Evolutionary conservation across 495 filamentous ascomycete species (phyloP), one percentile per base, ranked within the genome.

Genomic region (Thermochaetoides thermophila): DNA sequence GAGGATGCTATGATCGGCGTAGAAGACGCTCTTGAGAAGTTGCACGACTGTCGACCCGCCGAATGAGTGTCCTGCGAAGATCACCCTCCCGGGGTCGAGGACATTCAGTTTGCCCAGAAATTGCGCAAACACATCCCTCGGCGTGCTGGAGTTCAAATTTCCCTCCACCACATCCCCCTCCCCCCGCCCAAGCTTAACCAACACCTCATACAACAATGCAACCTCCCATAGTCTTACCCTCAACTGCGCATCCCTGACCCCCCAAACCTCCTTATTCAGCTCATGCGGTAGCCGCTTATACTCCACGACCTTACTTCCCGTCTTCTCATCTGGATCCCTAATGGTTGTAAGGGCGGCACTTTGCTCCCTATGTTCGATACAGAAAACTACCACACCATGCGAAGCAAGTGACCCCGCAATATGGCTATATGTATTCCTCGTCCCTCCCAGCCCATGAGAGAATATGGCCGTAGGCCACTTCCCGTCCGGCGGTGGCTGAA

Each of bases 401-500:
- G 75, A 79, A 1, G 81, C 77, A 15, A 87, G 45, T 0, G 77
- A 78, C 5, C 77, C 76, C 14, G 62, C 67, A 7, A 85, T 39
- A 44, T 84, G 68, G 22, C 76, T 82, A 55, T 86, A 87, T 15
- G 81, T 63, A 31, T 84, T 82, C 20, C 76, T 59, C 25, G 66
- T 73, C 12, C 81, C 81, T 3, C 76, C 82, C 2, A 86, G 61
- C 3, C 81, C 81, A 47, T 87, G 81, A 7, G 79, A 84, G 55
- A 87, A 85, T 20, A 87, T 61, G 57, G 79, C 69, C 0, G 81
- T 78, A 1, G 81, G 81, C 73, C 81, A 83, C 59, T 69, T 56
- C 14, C 40, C 46, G 17, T 54, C 43, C 13, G 42, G 16, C 5
- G 49, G 46, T 16, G 53, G 52, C n/a, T 28, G 11, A 2, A 52